A percentile compares a stretch with the other conserved stretches of the same genome.
Conservation (phyloP, 2,329 filamentous ascomycete species). For the Talaromyces verruculosus region DNA sequence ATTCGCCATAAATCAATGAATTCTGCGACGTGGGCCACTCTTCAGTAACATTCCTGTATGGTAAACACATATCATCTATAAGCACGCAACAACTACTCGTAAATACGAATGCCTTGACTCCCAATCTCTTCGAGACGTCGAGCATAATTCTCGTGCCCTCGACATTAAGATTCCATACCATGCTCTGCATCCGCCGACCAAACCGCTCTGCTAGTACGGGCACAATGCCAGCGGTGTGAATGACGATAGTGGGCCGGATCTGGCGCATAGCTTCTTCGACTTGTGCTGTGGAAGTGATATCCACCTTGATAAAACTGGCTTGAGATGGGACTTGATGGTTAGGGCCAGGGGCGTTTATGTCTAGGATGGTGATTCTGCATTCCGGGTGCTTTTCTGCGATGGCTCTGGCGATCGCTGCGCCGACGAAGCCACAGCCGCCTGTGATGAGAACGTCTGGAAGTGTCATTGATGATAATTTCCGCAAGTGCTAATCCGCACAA, state of each 20-base stretch:
- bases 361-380: constrained; percentile 40
- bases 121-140: constrained; percentile 44
- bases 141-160: constrained; percentile 57
- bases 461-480: not conserved
- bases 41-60: constrained; percentile 43
- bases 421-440: constrained; percentile 43
- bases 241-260: constrained; percentile 49
- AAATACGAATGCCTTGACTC: constrained; percentile 54
- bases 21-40: constrained; percentile 39
- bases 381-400: constrained; percentile 38
- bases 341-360: constrained; percentile 33
- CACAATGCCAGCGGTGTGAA: constrained; percentile 56
- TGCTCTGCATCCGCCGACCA: constrained; percentile 35
- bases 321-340: constrained; percentile 30
- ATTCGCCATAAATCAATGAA: constrained; percentile 48
- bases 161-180: constrained; percentile 54
- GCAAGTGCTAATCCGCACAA: not conserved
- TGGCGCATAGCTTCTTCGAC: constrained; percentile 39
- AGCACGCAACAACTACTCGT: constrained; percentile 58
- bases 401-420: constrained; percentile 40
- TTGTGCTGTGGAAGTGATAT: constrained; percentile 35
- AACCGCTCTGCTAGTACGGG: constrained; percentile 42
- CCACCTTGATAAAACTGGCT: constrained; percentile 32
- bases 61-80: constrained; percentile 49
- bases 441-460: constrained; percentile 36